Evolutionary conservation across 306 rosid genomes (phyloP).

Genomic region (Cucurbita maxima): DNA sequence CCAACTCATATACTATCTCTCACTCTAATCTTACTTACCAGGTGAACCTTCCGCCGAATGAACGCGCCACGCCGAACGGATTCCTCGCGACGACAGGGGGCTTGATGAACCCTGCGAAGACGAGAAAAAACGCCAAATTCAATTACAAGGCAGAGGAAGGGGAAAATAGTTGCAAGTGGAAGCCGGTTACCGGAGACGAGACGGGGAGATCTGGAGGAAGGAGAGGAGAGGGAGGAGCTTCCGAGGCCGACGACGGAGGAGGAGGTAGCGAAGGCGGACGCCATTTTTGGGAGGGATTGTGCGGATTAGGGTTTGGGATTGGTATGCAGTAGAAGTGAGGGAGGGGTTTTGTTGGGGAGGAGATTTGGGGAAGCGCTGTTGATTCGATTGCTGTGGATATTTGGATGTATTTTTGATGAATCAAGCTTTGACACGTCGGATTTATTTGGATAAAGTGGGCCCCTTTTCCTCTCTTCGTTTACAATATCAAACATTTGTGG

Average conservation of each 20-base stretch:
- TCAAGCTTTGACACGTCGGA: constrained; percentile 41
- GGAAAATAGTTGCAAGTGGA: background rate
- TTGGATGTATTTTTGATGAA: constrained; percentile 25
- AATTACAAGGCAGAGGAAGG: background rate
- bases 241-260: constrained; percentile 47
- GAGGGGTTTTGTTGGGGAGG: background rate
- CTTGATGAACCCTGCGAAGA: constrained; percentile 43
- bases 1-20: background rate
- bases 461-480: background rate
- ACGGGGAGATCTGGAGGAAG: constrained; percentile 17
- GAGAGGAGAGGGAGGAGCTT: constrained; percentile 24
- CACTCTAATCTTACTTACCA: constrained; percentile 28
- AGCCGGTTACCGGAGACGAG: constrained; percentile 33
- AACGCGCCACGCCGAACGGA: constrained; percentile 37
- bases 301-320: background rate
- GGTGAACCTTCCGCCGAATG: constrained; percentile 41
- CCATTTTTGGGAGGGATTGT: constrained; percentile 24
- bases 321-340: background rate
- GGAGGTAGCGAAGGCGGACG: constrained; percentile 41
- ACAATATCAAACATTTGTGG: background rate
- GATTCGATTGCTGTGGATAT: constrained; percentile 26
- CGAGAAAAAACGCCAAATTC: background rate
- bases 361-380: constrained; percentile 13
- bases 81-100: constrained; percentile 30
- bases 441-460: constrained; percentile 45